A percentile compares a stretch with the other conserved stretches of the same genome.
Evolutionary conservation across 352 stramenopile genomes (phyloP).

Genomic region (Pythium utonaiense): DNA sequence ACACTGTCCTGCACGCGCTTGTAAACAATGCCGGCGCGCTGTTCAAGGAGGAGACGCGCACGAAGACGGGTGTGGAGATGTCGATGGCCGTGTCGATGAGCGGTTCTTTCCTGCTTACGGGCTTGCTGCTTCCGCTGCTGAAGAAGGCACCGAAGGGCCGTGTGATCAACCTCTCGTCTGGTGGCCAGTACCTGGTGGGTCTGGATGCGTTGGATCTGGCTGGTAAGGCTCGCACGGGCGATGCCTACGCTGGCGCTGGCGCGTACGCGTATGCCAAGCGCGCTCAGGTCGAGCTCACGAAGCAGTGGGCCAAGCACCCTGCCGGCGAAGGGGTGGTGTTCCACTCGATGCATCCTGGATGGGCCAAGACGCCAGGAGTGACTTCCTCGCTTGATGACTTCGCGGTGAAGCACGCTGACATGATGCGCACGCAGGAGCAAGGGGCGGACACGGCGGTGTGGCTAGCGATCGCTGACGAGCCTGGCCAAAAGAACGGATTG

Average conservation of each 20-base stretch:
- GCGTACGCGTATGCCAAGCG: conserved; percentile 50
- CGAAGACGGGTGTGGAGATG: conserved; percentile 32
- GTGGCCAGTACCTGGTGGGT: conserved; percentile 39
- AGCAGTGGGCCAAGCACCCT: conserved; percentile 36
- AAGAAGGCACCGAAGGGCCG: conserved; percentile 34
- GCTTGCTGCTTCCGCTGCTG: conserved; percentile 40
- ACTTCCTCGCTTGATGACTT: conserved; percentile 37
- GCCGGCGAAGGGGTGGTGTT: conserved; percentile 35
- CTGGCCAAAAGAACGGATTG: conserved; percentile 28
- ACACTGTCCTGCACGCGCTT: conserved; percentile 31
- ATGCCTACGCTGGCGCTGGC: conserved; percentile 29
- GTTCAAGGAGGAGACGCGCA: conserved; percentile 33
- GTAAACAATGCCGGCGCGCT: conserved; percentile 55
- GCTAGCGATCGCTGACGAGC: conserved; percentile 43
- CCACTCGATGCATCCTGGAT: conserved; percentile 49
- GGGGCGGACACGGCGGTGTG: conserved; percentile 46
- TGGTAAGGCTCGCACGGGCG: conserved; percentile 23
- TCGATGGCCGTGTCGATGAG: conserved; percentile 40
- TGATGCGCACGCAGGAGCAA: conserved; percentile 46
- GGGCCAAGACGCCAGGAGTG: conserved; percentile 43
- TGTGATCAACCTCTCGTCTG: conserved; percentile 51
- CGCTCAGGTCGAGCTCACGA: conserved; percentile 45
- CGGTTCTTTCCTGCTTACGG: conserved; percentile 46
- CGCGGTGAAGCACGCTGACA: conserved; percentile 29
- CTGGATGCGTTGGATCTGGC: conserved; percentile 31